A percentile compares a stretch with the other conserved stretches of the same genome.
Evolutionary conservation across 2,329 filamentous ascomycete species (phyloP).

Genomic region (Fusarium redolens): DNA sequence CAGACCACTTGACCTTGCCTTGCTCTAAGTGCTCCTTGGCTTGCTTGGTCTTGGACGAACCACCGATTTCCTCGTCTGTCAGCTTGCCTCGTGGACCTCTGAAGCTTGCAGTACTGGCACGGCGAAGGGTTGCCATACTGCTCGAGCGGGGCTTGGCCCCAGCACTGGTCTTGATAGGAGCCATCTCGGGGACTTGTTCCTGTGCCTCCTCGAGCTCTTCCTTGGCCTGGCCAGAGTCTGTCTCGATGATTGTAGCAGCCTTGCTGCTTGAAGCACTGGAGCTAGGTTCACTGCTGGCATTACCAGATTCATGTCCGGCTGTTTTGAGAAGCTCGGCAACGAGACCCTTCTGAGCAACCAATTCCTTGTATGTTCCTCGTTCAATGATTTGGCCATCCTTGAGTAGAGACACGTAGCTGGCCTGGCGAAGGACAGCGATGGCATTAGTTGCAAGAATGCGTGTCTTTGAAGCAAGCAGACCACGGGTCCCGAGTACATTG

Average conservation of each 20-base stretch:
- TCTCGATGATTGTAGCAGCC: constrained; percentile 67
- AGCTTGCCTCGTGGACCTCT: constrained; percentile 85
- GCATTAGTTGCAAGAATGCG: constrained; percentile 95
- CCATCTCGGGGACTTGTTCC: constrained; percentile 79
- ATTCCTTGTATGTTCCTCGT: constrained; percentile 88
- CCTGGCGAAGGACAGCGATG: constrained; percentile 88
- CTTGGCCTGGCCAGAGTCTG: constrained; percentile 65
- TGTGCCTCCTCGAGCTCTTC: constrained; percentile 81
- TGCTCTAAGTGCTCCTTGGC: constrained; percentile 90
- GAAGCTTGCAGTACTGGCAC: constrained; percentile 93
- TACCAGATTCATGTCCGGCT: constrained; percentile 69
- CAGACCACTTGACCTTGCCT: constrained; percentile 95
- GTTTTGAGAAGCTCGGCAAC: constrained; percentile 87
- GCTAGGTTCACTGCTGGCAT: constrained; percentile 52
- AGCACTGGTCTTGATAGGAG: constrained; percentile 73
- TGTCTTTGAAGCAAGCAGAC: constrained; percentile 86
- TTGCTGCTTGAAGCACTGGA: constrained; percentile 63
- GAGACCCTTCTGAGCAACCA: constrained; percentile 93
- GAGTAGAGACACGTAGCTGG: constrained; percentile 88
- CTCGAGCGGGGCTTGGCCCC: constrained; percentile 68
- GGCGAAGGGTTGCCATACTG: constrained; percentile 84
- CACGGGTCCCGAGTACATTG: constrained; percentile 87
- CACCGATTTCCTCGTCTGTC: constrained; percentile 82
- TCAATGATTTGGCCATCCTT: constrained; percentile 87
- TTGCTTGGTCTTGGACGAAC: constrained; percentile 81